Percentiles rank a stretch among this genome's conserved stretches.
phyloP scores from a whole-genome alignment of 768 basidiomycete species.

The Butyriboletus loyo region DNA sequence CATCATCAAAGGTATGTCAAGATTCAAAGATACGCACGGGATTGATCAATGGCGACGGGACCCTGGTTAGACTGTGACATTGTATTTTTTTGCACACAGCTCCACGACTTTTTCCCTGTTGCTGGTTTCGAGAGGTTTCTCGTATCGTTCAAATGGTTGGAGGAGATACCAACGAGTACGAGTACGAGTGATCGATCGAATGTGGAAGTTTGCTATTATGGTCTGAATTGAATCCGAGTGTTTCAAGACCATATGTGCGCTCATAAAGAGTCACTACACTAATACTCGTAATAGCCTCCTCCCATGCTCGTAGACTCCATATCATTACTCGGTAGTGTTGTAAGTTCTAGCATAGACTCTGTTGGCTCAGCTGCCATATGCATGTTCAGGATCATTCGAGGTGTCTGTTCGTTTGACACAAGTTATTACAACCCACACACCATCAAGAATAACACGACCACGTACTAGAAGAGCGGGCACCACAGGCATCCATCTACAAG shows the following conservation, averaged over 20 bases:
- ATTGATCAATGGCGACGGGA: not conserved
- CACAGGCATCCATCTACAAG: constrained; percentile 10
- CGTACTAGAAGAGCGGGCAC: constrained; percentile 15
- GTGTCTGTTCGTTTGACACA: constrained; percentile 5
- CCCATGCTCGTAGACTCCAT: not conserved
- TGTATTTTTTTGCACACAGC: not conserved
- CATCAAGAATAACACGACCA: not conserved
- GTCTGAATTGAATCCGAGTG: not conserved
- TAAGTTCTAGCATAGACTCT: constrained; percentile 10
- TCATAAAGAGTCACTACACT: not conserved
- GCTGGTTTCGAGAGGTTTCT: not conserved
- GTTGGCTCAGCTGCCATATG: constrained; percentile 9
- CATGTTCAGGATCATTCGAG: constrained; percentile 22
- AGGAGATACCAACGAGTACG: not conserved
- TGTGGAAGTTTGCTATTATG: not conserved
- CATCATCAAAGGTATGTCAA: not conserved
- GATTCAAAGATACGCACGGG: not conserved
- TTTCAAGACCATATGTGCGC: not conserved
- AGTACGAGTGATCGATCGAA: not conserved
- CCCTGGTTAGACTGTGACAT: not conserved
- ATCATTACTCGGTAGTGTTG: not conserved
- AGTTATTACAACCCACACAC: not conserved
- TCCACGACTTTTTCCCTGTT: not conserved
- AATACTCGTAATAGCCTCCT: not conserved
- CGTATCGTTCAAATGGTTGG: not conserved